Percentiles rank a stretch among this genome's conserved stretches.
phyloP scores from a whole-genome alignment of 306 rosid species.

The Styphnolobium japonicum region DNA sequence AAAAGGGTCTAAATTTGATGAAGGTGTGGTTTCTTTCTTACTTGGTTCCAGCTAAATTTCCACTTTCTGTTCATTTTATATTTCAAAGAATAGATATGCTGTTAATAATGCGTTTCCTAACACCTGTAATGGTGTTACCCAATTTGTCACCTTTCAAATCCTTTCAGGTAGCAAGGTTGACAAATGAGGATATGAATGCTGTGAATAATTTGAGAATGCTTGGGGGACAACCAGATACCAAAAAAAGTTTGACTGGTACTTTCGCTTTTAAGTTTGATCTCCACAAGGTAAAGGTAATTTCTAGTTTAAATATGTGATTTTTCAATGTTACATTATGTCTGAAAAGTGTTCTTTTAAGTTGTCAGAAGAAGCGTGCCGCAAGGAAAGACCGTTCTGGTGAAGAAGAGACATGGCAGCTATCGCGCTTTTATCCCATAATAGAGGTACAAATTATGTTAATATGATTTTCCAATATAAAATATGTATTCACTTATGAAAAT shows the following conservation, averaged over 20 bases:
- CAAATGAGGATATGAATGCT: constrained; percentile 66
- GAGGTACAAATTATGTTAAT: constrained; percentile 54
- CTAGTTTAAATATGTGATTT: neutral
- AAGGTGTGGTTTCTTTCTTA: constrained; percentile 52
- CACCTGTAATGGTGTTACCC: constrained; percentile 14
- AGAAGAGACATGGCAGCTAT: constrained; percentile 80
- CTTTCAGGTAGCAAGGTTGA: constrained; percentile 71
- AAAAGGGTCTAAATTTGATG: constrained; percentile 87
- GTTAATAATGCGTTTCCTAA: neutral
- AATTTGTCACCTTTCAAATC: constrained; percentile 10
- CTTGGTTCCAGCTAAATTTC: constrained; percentile 7
- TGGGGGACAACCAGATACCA: constrained; percentile 65
- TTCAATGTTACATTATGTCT: constrained; percentile 24
- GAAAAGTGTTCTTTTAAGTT: constrained; percentile 27
- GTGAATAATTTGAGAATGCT: constrained; percentile 76
- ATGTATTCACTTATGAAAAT: neutral
- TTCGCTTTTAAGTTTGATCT: constrained; percentile 86
- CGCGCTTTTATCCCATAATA: constrained; percentile 89
- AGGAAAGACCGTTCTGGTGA: constrained; percentile 82
- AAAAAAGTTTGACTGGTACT: constrained; percentile 54
- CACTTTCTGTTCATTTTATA: neutral
- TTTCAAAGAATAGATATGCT: neutral
- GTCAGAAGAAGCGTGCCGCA: constrained; percentile 81
- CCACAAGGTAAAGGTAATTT: constrained; percentile 55
- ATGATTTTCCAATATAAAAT: neutral